Evolutionary conservation across 2,329 filamentous ascomycete genomes (phyloP).

Genomic region (Parastagonospora avenae): DNA sequence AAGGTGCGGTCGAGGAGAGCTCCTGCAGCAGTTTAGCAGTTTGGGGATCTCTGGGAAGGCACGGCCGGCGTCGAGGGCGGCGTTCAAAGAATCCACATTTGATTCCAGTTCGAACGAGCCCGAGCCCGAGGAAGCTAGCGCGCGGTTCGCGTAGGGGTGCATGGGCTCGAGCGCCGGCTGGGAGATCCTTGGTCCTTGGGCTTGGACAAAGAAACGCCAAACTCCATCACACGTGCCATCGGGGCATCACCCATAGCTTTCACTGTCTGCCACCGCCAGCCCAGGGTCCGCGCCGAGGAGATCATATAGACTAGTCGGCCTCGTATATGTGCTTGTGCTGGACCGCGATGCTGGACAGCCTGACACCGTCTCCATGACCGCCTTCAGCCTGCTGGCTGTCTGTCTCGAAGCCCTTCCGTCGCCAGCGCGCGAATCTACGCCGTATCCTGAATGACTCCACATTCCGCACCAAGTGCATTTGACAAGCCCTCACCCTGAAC

Average conservation of each 20-base stretch:
- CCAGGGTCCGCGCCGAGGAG: neutral
- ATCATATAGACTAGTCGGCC: too few species aligned
- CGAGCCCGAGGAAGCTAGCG: constrained; percentile 4
- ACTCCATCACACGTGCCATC: neutral
- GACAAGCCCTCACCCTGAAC: too few species aligned
- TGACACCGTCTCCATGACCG: too few species aligned
- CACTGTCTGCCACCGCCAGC: neutral
- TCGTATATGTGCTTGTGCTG: too few species aligned
- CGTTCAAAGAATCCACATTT: neutral
- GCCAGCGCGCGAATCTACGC: too few species aligned
- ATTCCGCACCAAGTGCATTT: too few species aligned
- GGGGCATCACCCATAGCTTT: neutral
- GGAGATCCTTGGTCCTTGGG: constrained; percentile 25
- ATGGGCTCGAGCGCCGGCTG: constrained; percentile 27
- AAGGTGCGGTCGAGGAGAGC: constrained; percentile 1
- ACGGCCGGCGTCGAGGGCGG: neutral
- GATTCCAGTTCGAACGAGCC: constrained; percentile 13
- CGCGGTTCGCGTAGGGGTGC: constrained; percentile 12
- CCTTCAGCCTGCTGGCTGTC: too few species aligned
- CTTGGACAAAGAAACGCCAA: constrained; percentile 16
- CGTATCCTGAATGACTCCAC: too few species aligned
- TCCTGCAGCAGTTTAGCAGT: constrained; percentile 2
- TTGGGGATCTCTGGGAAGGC: constrained; percentile 1
- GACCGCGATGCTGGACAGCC: too few species aligned
- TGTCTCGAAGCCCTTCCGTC: too few species aligned